Evolutionary conservation across 176 grass and related monocot genomes (phyloP), one percentile per base, ranked within the genome.

Genomic region (Triticum urartu): DNA sequence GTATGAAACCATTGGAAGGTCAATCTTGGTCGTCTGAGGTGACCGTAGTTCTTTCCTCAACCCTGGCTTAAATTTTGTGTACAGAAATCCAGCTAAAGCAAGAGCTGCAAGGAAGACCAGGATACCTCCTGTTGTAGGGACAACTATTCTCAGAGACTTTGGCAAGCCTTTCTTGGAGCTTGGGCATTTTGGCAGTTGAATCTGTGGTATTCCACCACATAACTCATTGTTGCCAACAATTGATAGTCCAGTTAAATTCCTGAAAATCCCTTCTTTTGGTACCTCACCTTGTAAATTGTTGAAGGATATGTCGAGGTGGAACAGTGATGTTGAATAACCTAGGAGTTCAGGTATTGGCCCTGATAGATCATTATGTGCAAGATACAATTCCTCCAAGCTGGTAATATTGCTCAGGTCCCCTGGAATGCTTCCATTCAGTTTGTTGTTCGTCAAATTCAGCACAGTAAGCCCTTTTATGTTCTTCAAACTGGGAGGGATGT

Each of bases 261-360:
- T 9, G 43, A 91, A 91, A 70, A 91, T 4, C 20, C 73, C 63
- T 9, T 48, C 15, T 79, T 66, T 76, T 17, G 89, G 89, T 36
- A 91, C 73, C 25, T 77, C 21, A 18, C 89, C 89, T 2, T 67
- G 52, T 47, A 91, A 82, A 54, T 78, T 56, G 36, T 91, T 85
- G 76, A 74, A 85, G 5, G 86, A 85, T 48, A 88, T 71, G 74
- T 91, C 75, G 14, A 92, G 28, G 9, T 71, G 28, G 9, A 13
- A 18, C 17, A 85, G 28, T 9, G 50, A 14, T 21, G 9, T 71
- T 71, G 68, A 71, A 71, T n/a, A 71, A 71, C 68, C 34, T 11
- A 71, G 35, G 68, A 71, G 61, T 39, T 24, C 71, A 5, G 88
- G 88, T 38, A 85, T 84, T 26, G 81, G 24, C 15, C 87, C 87